These are phyloP conservation scores for Saccharomycopsis oosterbeekiorum DNA, from an alignment of 805 yeast genomes.

Conservation along the genomic window DNA sequence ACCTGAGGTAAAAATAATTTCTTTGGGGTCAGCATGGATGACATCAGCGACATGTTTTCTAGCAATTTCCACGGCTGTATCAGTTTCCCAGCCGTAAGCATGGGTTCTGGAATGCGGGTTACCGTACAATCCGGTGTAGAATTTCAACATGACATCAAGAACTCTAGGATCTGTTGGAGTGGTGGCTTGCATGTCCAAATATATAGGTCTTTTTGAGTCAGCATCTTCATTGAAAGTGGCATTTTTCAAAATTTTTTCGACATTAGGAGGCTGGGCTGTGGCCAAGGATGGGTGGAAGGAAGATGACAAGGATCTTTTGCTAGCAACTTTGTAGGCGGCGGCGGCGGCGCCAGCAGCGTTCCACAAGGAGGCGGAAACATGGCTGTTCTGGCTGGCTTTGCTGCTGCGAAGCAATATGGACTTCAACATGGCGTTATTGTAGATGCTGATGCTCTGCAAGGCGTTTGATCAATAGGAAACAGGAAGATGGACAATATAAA, in stretches of 20 bases:
- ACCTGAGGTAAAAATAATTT: conserved; percentile 92
- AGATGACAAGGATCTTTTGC: neutral
- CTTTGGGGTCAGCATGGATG: conserved; percentile 91
- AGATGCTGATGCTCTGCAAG: too few relatives aligned
- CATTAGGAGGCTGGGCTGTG: conserved; percentile 10
- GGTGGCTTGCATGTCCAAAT: conserved; percentile 96
- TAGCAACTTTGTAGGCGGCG: too few relatives aligned
- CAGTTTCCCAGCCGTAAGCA: conserved; percentile 98
- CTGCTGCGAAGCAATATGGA: too few relatives aligned
- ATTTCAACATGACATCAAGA: conserved; percentile 74
- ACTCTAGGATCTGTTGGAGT: conserved; percentile 98
- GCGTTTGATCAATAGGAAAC: too few relatives aligned
- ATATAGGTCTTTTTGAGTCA: conserved; percentile 79
- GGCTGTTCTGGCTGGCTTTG: too few relatives aligned
- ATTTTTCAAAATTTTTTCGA: conserved; percentile 6
- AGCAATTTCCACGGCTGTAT: conserved; percentile 80
- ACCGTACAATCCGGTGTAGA: conserved; percentile 88
- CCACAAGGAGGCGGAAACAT: too few relatives aligned
- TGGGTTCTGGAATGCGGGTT: conserved; percentile 98
- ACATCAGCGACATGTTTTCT: conserved; percentile 73
- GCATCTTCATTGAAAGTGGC: conserved; percentile 22
- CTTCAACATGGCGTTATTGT: too few relatives aligned
- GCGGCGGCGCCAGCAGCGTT: too few relatives aligned
- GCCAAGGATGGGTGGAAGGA: neutral
- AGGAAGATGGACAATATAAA: too few relatives aligned